phyloP scores from a whole-genome alignment of 345 rosid genomes.

The Microthlaspi erraticum region DNA sequence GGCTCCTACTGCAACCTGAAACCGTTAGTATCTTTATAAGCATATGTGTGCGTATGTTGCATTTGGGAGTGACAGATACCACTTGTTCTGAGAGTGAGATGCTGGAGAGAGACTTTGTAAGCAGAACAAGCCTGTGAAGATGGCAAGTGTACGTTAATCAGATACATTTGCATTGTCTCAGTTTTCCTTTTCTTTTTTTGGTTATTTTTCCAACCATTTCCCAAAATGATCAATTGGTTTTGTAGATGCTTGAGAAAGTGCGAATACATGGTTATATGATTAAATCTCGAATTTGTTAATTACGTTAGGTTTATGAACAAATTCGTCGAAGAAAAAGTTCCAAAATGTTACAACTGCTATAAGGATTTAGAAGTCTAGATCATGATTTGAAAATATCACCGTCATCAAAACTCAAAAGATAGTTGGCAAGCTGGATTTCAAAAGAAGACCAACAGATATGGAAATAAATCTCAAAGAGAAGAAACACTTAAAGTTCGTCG shows the following conservation, averaged over 20 bases:
- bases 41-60: slow-evolving; percentile 35
- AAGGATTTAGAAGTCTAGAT: too few relatives aligned
- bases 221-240: background rate
- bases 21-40: slow-evolving; percentile 28
- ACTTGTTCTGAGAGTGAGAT: slow-evolving; percentile 33
- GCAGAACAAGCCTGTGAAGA: slow-evolving; percentile 36
- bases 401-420: too few relatives aligned
- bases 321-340: too few relatives aligned
- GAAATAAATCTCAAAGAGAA: too few relatives aligned
- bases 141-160: slow-evolving; percentile 31
- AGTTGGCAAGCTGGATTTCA: too few relatives aligned
- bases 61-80: slow-evolving; percentile 39
- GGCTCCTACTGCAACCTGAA: slow-evolving; percentile 36
- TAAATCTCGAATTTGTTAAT: slow-evolving; percentile 16
- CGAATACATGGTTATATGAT: slow-evolving; percentile 28
- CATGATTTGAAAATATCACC: too few relatives aligned
- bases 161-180: slow-evolving; percentile 39
- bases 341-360: too few relatives aligned
- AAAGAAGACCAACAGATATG: too few relatives aligned
- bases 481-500: too few relatives aligned
- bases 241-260: slow-evolving; percentile 39
- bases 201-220: slow-evolving; percentile 4
- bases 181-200: background rate
- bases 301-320: background rate
- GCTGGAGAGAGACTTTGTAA: slow-evolving; percentile 35